Percentiles rank a stretch among this genome's conserved stretches.
Evolutionary conservation across 75 land plant genomes (phyloP).

Genomic region (Selaginella tamariscina): DNA sequence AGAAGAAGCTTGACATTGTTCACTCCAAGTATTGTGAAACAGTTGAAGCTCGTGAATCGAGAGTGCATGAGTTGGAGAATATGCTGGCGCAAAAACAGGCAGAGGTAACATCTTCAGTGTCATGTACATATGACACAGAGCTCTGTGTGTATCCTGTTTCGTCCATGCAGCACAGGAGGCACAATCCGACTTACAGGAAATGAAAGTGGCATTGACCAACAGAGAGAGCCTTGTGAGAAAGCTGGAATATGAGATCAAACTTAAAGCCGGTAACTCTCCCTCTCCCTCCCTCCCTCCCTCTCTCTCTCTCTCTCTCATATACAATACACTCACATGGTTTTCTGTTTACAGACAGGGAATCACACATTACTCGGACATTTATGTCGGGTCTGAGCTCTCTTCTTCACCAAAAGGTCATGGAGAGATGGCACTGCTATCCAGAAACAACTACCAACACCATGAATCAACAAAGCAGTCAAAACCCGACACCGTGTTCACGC

Average conservation of each 20-base stretch:
- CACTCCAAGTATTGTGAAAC: conserved; percentile 13
- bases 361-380: neutral
- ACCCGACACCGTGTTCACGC: neutral
- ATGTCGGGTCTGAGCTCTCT: neutral
- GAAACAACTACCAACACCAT: neutral
- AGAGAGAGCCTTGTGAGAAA: neutral
- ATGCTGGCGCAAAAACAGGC: conserved; percentile 25
- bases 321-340: neutral
- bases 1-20: conserved; percentile 8
- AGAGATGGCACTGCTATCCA: neutral
- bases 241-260: conserved; percentile 12
- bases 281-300: neutral
- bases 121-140: neutral
- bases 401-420: neutral
- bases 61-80: conserved; percentile 29
- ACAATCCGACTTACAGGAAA: neutral
- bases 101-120: conserved; percentile 13
- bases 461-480: neutral
- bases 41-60: conserved; percentile 31
- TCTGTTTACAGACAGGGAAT: conserved; percentile 13
- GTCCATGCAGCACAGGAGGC: neutral
- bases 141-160: no score
- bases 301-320: neutral
- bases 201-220: neutral
- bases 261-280: conserved; percentile 12